Percentiles rank a stretch among this genome's conserved stretches.
phyloP scores from a whole-genome alignment of 2,329 filamentous ascomycete species.

The Colletotrichum echinochloae region DNA sequence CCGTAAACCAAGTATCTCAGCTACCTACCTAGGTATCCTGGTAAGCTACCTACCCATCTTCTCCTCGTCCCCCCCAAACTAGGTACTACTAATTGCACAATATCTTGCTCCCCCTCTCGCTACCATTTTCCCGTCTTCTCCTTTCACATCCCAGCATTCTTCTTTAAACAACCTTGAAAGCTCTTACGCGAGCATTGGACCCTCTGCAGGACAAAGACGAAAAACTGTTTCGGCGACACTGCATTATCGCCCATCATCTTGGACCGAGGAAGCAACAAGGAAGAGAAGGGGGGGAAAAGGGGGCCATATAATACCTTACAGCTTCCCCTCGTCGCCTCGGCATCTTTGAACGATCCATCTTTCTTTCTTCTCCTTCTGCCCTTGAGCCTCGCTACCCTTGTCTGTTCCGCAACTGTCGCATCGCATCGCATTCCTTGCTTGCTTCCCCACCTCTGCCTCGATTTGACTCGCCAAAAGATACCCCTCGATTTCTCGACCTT shows the following conservation, averaged over 20 bases:
- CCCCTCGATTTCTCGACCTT: slow-evolving; percentile 37
- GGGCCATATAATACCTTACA: slow-evolving; percentile 27
- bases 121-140: neutral
- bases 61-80: neutral
- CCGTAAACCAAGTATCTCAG: too few species aligned
- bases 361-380: slow-evolving; percentile 6
- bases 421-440: slow-evolving; percentile 40
- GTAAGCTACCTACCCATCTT: neutral
- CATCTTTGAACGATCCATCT: slow-evolving; percentile 18
- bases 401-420: slow-evolving; percentile 41
- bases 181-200: slow-evolving; percentile 1
- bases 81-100: slow-evolving; percentile 12
- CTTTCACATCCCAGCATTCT: neutral
- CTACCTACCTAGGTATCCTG: too few species aligned
- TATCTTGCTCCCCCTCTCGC: slow-evolving; percentile 15
- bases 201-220: slow-evolving; percentile 29
- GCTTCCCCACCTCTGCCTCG: slow-evolving; percentile 40
- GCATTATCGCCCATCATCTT: slow-evolving; percentile 17
- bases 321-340: slow-evolving; percentile 3
- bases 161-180: neutral
- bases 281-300: neutral
- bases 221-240: slow-evolving; percentile 13
- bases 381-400: slow-evolving; percentile 31
- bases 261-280: neutral
- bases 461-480: slow-evolving; percentile 39